These are phyloP conservation scores for Balakata baccata DNA, from an alignment of 345 rosid species.

Conservation along the genomic window DNA sequence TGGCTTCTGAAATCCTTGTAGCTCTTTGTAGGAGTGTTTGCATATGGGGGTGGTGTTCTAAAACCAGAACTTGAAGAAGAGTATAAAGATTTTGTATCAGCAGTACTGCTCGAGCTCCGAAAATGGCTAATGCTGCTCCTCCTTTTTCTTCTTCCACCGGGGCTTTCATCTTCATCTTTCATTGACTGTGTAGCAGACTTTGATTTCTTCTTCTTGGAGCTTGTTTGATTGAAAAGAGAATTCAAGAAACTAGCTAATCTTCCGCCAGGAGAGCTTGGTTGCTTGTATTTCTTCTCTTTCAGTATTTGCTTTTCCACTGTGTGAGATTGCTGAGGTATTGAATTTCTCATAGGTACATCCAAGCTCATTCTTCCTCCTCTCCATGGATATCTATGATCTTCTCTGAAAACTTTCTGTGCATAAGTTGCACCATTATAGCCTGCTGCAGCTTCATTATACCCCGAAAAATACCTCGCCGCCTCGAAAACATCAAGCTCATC, in stretches of 20 bases:
- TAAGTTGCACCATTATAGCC: slow-evolving; percentile 15
- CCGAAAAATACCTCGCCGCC: slow-evolving; percentile 76
- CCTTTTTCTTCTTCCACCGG: slow-evolving; percentile 66
- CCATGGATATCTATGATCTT: slow-evolving; percentile 43
- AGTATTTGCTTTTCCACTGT: slow-evolving; percentile 35
- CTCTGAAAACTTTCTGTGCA: slow-evolving; percentile 41
- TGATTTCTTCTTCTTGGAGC: slow-evolving; percentile 66
- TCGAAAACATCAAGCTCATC: slow-evolving; percentile 89
- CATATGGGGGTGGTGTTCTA: slow-evolving; percentile 65
- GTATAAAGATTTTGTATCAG: slow-evolving; percentile 50
- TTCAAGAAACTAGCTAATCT: slow-evolving; percentile 84
- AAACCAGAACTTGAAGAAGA: slow-evolving; percentile 69
- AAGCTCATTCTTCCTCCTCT: slow-evolving; percentile 65
- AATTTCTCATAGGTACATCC: slow-evolving; percentile 47
- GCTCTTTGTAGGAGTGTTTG: slow-evolving; percentile 57
- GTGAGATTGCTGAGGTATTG: slow-evolving; percentile 32
- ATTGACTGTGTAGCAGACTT: slow-evolving; percentile 44
- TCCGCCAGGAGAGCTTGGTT: slow-evolving; percentile 91
- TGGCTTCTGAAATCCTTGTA: slow-evolving; percentile 50
- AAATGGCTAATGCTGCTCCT: slow-evolving; percentile 93
- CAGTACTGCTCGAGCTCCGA: slow-evolving; percentile 49
- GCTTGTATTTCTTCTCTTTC: slow-evolving; percentile 66
- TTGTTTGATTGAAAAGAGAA: slow-evolving; percentile 74
- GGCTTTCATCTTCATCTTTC: slow-evolving; percentile 65
- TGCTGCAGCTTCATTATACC: slow-evolving; percentile 19